Evolutionary conservation across 805 yeast species (phyloP).

Genomic region (Yarrowia osloensis): DNA sequence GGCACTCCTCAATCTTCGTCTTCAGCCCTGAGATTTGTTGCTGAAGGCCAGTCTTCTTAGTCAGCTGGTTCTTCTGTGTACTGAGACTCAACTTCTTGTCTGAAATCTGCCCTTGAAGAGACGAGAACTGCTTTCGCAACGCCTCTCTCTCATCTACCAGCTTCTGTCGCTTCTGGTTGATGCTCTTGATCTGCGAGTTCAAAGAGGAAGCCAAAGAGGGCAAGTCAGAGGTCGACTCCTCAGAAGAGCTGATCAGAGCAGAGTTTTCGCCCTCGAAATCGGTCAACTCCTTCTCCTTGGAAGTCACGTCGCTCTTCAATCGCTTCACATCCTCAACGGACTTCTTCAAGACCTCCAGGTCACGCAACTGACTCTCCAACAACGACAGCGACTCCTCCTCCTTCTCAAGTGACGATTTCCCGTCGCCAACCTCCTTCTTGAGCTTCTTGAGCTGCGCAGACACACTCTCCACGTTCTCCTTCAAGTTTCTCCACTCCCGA

Average conservation of each 20-base stretch:
- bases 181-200: conserved; percentile 45
- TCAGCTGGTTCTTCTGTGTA: conserved; percentile 53
- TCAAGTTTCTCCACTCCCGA: conserved; percentile 8
- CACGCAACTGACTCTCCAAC: not conserved
- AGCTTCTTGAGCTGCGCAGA: conserved; percentile 30
- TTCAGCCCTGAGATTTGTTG: conserved; percentile 16
- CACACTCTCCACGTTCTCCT: conserved; percentile 31
- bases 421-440: conserved; percentile 33
- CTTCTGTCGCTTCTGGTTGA: conserved; percentile 44
- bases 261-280: conserved; percentile 33
- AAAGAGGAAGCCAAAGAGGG: conserved; percentile 42
- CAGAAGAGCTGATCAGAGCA: conserved; percentile 34
- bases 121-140: conserved; percentile 48
- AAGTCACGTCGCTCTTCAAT: not conserved
- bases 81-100: conserved; percentile 57
- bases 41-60: conserved; percentile 44
- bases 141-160: conserved; percentile 50
- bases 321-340: conserved; percentile 40
- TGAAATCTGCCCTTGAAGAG: conserved; percentile 53
- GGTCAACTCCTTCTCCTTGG: conserved; percentile 36
- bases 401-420: conserved; percentile 39
- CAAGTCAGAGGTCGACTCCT: conserved; percentile 34
- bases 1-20: conserved; percentile 33
- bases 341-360: conserved; percentile 40
- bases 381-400: conserved; percentile 24